Evolutionary conservation across 352 stramenopile species (phyloP).

Genomic region (Phytophthora colocasiae): DNA sequence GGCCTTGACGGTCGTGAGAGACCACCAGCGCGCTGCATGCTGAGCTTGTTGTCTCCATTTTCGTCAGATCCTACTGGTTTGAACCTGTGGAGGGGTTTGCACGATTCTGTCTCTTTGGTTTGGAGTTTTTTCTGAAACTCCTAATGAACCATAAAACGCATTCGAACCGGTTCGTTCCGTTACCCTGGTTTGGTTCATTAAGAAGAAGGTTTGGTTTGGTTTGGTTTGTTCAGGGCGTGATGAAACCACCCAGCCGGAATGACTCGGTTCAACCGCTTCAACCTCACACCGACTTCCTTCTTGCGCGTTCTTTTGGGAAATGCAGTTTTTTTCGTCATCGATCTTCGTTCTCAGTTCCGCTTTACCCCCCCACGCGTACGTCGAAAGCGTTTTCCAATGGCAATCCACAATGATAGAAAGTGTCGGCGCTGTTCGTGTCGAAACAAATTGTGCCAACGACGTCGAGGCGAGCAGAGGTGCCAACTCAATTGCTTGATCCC

Average conservation of each 20-base stretch:
- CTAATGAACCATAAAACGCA: too few species aligned
- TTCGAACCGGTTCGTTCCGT: too few species aligned
- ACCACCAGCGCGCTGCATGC: too few species aligned
- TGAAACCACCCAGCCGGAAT: background rate
- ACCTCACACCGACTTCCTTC: constrained; percentile 31
- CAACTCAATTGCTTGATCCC: constrained; percentile 12
- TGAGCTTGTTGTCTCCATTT: too few species aligned
- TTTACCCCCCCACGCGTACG: constrained; percentile 8
- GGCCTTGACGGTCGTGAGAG: too few species aligned
- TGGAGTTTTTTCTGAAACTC: too few species aligned
- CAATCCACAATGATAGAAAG: constrained; percentile 18
- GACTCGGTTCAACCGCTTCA: background rate
- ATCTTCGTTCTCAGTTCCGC: constrained; percentile 19
- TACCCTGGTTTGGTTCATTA: too few species aligned
- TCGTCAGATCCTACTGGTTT: too few species aligned
- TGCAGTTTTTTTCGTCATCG: constrained; percentile 3
- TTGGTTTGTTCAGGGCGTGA: too few species aligned
- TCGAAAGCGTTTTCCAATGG: constrained; percentile 2
- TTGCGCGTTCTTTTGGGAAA: constrained; percentile 29
- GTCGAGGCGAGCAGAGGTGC: constrained; percentile 6
- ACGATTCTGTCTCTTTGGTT: too few species aligned
- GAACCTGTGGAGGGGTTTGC: too few species aligned
- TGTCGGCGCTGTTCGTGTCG: constrained; percentile 20
- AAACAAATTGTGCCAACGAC: constrained; percentile 23
- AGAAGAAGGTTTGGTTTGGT: too few species aligned